Percentiles rank a stretch among this genome's conserved stretches.
Conservation (phyloP, 345 rosid species). For the Salix arbutifolia region DNA sequence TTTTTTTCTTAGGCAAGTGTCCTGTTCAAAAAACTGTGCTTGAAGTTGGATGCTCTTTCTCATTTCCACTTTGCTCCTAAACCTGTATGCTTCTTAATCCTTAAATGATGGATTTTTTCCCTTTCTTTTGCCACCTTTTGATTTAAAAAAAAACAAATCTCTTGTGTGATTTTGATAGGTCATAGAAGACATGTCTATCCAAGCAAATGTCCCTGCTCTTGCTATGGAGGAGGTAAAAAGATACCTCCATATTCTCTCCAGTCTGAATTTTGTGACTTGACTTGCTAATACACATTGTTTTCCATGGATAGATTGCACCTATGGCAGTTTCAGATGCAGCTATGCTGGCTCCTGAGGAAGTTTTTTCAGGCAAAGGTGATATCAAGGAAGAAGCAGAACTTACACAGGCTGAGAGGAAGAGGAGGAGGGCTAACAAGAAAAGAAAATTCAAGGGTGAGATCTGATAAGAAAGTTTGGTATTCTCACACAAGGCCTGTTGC, state of each 20-base stretch:
- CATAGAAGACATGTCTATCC: constrained; percentile 86
- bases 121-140: background rate
- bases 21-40: constrained; percentile 72
- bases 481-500: background rate
- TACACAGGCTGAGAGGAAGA: constrained; percentile 78
- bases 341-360: constrained; percentile 97
- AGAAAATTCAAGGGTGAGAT: constrained; percentile 71
- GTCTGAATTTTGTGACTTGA: background rate
- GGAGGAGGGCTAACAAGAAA: constrained; percentile 97
- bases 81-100: constrained; percentile 57
- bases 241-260: background rate
- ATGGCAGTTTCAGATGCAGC: constrained; percentile 91
- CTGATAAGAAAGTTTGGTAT: background rate
- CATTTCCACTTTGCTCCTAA: constrained; percentile 97
- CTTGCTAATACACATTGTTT: constrained; percentile 11
- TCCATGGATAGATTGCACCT: constrained; percentile 71
- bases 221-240: constrained; percentile 91
- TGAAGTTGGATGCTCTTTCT: constrained; percentile 95
- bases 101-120: background rate
- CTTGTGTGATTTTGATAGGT: constrained; percentile 43
- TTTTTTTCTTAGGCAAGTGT: constrained; percentile 54
- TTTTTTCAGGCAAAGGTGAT: constrained; percentile 75
- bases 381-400: constrained; percentile 83
- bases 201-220: constrained; percentile 85
- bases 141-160: background rate